Evolutionary conservation across 208 protist genomes (phyloP), one percentile per base, ranked within the genome.

Genomic region (Pavlovales sp.): DNA sequence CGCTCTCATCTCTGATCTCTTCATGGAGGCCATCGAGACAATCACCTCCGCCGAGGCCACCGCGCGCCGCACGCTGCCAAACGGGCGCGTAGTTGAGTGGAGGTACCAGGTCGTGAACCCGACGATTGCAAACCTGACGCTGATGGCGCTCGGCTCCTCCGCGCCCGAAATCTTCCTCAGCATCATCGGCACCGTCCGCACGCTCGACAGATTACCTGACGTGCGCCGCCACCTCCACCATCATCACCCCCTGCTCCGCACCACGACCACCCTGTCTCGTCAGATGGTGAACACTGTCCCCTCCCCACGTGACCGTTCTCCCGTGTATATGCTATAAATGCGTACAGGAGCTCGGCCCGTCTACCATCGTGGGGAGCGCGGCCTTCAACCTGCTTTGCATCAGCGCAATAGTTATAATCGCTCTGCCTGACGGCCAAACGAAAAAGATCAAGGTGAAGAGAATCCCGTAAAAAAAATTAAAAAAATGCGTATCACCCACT

Each of bases 111-210:
- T 92, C 20, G 90, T 88, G 90, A 92, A 92, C 44, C 30, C 38
- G 0, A 92, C 90, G 84, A 82, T 92, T 22, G 90, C 90, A 8
- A 92, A 89, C 83, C 85, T 92, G 8, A 90, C 90, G 34, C 87
- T 92, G 30, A 88, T 92, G 82, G 90, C 90, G 14, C 86, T 92
- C 40, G 90, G 90, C 46, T 90, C 87, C 20, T 85, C 71, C n/a
- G 88, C 90, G 36, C 90, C 90, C 5, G 90, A 92, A 75, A 92
- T 92, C 44, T 30, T 92, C 22, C 84, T 92, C 44, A 71, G 81
- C 38, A 39, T 88, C 75, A 84, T 92, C 44, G 90, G 90, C 57
- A 79, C 80, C 26, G 18, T 86, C 44, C 7, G 7, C 44, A 57
- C 44, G 44, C 7, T 57, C 44, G 20, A 57, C 44, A 20, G 20